Base-by-base conservation (phyloP, 352 stramenopile species). In the Pythium pyrilobum region DNA sequence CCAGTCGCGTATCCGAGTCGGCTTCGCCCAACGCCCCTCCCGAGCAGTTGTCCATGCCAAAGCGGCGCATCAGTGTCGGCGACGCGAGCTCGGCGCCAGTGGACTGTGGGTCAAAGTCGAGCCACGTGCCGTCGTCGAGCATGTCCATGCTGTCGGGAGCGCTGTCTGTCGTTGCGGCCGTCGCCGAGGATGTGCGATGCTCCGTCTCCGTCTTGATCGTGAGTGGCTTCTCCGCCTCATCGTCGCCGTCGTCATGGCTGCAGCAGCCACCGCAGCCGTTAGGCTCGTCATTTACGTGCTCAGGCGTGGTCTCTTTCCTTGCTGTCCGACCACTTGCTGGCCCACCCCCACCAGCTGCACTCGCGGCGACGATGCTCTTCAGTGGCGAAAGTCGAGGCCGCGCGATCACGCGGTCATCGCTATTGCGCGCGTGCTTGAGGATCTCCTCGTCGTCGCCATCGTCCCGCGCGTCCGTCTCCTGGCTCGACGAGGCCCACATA, bases 61-160 rank as follows among this genome's bases (percentile, higher is more conserved):
- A 66, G 28, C 31, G 45, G 18, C 42, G 64, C 55, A 57, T 66
- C n/a, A 64, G 21, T 2, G 61, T 58, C 2, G 56, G 65, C 21
- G 61, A 65, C 11, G 45, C 37, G n/a, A 64, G 43, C 24, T 42
- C 44, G 6, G 56, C 48, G 18, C 48, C 56, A 0, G 49, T 59
- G 13, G 43, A 40, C 0, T 59, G 41, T 18, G 36, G 23, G 24
- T 62, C 56, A 31, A 69, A 69, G 40, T 67, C 65, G n/a, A 72
- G 48, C 61, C 65, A 72, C 18, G 60, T 51, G 39, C 52, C 51
- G 25, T 56, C 43, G 52, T 59, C 50, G 42, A 65, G 59, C 56
- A 64, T 57, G 40, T 64, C 56, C 46, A 64, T 52, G 46, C 64
- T 62, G 11, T 47, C 61, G 3, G 39, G 59, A 0, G 51, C 52